Base-by-base conservation (phyloP, 768 basidiomycete genomes). In the Suillus cothurnatus region DNA sequence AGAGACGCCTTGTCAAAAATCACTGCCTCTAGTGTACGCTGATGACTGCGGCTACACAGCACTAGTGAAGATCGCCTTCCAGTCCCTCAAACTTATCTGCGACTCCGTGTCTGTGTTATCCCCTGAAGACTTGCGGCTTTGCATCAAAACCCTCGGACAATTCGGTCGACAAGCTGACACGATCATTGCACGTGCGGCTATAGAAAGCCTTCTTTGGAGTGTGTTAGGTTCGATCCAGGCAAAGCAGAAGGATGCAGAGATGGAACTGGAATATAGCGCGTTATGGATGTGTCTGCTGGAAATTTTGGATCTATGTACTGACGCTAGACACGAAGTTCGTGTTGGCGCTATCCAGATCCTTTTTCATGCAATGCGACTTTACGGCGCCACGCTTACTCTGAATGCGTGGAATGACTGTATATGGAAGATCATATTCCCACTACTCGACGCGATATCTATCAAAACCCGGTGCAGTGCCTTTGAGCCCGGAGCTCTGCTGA, bases 261-360 rank as follows among this genome's bases (percentile, higher is more conserved):
- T 88, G 67, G 88, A 84, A 60, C 77, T 88, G 0, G 87, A 88
- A 69, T 94, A 94, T 71, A 93, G 88, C 71, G 86, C 87, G 3
- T 77, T 98, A 21, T 99, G 97, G 97, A 93, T 97, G 87, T 91
- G 89, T 76, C 85, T 98, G 7, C 80, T 88, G 6, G 93, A 95
- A 74, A 86, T 98, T 3, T 83, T 96, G 5, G 88, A 88, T 1
- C 81, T 98, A 2, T 94, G 93, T 67, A 85, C 87, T 3, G 97
- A 98, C 71, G 72, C 84, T 0, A 85, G 97, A 36, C 88, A 90
- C 23, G 96, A 99, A 73, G 94, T 97, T 1, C 86, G 96, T 21
- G 91, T 92, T 69, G 94, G 94, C 1, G 95, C 97, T 11, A 96
- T 98, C 55, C 95, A 97, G 76, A 98, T 95, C 2, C 75, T 99